These are phyloP conservation scores for Phytophthora pluvialis DNA, from an alignment of 352 stramenopile genomes.

Conservation along the genomic window DNA sequence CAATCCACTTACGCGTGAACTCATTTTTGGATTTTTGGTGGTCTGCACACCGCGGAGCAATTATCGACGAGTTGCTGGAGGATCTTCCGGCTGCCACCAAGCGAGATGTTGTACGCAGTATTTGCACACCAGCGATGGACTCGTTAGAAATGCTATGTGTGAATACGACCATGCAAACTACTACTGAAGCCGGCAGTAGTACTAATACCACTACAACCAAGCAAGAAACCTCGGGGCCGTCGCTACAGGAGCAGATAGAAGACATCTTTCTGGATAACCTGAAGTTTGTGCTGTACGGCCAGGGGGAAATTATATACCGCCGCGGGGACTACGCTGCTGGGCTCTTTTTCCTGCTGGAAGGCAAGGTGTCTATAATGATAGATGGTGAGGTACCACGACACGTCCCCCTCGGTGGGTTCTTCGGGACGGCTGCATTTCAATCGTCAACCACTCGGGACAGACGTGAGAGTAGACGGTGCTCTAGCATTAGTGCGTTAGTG, in stretches of 20 bases:
- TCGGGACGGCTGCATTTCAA: constrained; percentile 50
- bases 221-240: constrained; percentile 1
- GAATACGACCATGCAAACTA: not conserved
- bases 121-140: constrained; percentile 59
- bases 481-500: not conserved
- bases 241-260: constrained; percentile 44
- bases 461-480: constrained; percentile 18
- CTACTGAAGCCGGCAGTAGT: not conserved
- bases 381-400: constrained; percentile 35
- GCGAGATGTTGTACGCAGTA: constrained; percentile 61
- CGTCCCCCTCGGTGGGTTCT: constrained; percentile 54
- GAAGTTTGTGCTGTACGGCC: constrained; percentile 65
- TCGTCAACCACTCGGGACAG: not conserved
- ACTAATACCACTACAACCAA: not conserved
- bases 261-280: constrained; percentile 59
- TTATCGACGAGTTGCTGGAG: constrained; percentile 62
- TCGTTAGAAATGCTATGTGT: constrained; percentile 46
- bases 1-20: constrained; percentile 65
- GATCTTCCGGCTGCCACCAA: constrained; percentile 64
- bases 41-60: constrained; percentile 65
- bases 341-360: constrained; percentile 63
- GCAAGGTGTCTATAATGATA: constrained; percentile 38
- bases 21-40: constrained; percentile 78
- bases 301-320: constrained; percentile 68
- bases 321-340: constrained; percentile 54